Conservation (phyloP, 352 stramenopile species). For the Blastocystis sp. region DNA sequence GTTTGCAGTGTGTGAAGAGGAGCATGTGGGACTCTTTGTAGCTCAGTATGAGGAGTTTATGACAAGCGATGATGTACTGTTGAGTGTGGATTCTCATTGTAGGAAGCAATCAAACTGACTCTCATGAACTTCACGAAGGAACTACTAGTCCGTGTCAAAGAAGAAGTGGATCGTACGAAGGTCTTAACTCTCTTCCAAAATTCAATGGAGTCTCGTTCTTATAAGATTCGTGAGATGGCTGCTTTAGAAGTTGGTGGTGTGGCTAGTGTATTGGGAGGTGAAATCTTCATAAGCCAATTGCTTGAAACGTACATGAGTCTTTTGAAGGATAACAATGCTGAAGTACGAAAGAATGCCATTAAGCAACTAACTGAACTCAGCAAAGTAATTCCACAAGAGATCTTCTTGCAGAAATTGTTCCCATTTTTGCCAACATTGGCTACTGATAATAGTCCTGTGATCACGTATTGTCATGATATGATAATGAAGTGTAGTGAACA, state of each 20-base stretch:
- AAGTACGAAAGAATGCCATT: constrained; percentile 52
- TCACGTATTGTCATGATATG: not conserved
- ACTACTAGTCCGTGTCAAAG: constrained; percentile 1
- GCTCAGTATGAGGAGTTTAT: constrained; percentile 44
- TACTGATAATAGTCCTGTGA: not conserved
- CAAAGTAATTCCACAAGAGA: not conserved
- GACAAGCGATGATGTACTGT: not conserved
- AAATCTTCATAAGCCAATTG: not conserved
- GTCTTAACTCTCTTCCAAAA: constrained; percentile 36
- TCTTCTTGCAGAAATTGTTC: constrained; percentile 41
- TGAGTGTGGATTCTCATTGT: not conserved
- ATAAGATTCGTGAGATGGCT: constrained; percentile 35
- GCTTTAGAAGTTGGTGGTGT: constrained; percentile 36
- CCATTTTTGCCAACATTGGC: constrained; percentile 19
- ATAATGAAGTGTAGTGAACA: constrained; percentile 30
- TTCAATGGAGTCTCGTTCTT: constrained; percentile 31
- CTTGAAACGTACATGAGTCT: constrained; percentile 26
- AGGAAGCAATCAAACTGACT: constrained; percentile 44
- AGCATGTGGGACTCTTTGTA: not conserved
- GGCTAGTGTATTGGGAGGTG: not conserved
- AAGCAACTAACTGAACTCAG: constrained; percentile 27
- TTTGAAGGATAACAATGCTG: constrained; percentile 39
- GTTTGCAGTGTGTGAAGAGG: constrained; percentile 6
- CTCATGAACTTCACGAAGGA: constrained; percentile 56
- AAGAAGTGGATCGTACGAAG: constrained; percentile 20